Base-by-base conservation (phyloP, 768 basidiomycete species). In the Aureoboletus auriporus region DNA sequence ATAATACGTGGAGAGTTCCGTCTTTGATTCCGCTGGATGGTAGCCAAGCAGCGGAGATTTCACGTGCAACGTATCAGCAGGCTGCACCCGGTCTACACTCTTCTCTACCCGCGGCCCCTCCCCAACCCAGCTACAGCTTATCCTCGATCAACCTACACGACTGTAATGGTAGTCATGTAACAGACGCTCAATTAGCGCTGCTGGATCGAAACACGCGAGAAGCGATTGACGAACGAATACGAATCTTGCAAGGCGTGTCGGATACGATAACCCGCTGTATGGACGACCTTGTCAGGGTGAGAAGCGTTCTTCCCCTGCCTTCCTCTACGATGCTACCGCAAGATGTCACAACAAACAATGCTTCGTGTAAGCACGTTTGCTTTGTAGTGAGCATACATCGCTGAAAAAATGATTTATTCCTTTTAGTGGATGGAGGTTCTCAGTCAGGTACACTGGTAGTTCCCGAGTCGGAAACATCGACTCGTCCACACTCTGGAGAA, bases 171-270 rank as follows among this genome's bases (percentile, higher is more conserved):
- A n/a, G 13, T 33, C 55, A 39, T 35, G 23, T 54, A 11, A 52
- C 59, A 6, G 79, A 82, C 13, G 78, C 78, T 35, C 86, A 91
- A 57, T 71, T 93, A 11, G 70, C 75, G 14, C 67, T 74, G 16
- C 69, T 92, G 66, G 88, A 92, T 53, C 69, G 58, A 26, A 61
- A 84, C 34, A 90, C 89, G 26, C 73, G 88, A 46, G 86, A 89
- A 55, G 86, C 86, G 6, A 86, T 96, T 42, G 89, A 93, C 55
- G 90, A 93, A 58, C 79, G 91, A 46, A 67, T 97, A 52, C 75
- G 82, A 37, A 76, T 91, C 34, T 69, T 97, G 33, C 84, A 92
- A 67, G 78, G 82, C 14, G 85, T 94, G 34, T 89, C 91, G 34
- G 73, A 73, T 33, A 77, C 83, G 4, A 72, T 93, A n/a, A 80